A percentile compares a stretch with the other conserved stretches of the same genome.
Evolutionary conservation across 2,329 filamentous ascomycete genomes (phyloP).

Genomic region (Pseudogymnoascus sp.): DNA sequence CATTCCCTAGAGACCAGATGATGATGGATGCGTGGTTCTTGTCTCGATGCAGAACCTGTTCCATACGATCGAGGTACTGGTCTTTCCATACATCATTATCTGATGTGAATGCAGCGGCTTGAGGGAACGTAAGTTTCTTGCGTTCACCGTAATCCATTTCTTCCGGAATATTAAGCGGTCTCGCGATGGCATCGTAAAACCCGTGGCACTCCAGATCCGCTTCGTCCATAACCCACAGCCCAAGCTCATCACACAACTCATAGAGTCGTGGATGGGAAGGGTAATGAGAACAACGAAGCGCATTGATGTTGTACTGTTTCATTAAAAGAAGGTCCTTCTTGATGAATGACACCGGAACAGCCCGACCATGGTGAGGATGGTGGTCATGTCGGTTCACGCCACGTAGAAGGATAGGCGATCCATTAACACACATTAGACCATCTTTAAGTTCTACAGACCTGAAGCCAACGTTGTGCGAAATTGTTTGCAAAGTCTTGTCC

Average conservation of each 20-base stretch:
- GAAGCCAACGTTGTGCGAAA: slow-evolving; percentile 48
- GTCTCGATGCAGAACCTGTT: slow-evolving; percentile 57
- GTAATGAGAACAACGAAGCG: slow-evolving; percentile 61
- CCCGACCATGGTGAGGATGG: slow-evolving; percentile 48
- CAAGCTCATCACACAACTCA: slow-evolving; percentile 56
- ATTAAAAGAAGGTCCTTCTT: slow-evolving; percentile 55
- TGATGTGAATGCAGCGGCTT: slow-evolving; percentile 50
- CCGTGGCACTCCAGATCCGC: slow-evolving; percentile 47
- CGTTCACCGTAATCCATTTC: slow-evolving; percentile 52
- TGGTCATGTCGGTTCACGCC: slow-evolving; percentile 66
- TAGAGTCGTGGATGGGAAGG: slow-evolving; percentile 54
- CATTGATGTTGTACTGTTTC: slow-evolving; percentile 65
- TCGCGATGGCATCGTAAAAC: slow-evolving; percentile 34
- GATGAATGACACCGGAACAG: slow-evolving; percentile 48
- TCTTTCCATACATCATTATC: slow-evolving; percentile 53
- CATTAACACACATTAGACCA: slow-evolving; percentile 55
- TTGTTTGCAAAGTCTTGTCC: slow-evolving; percentile 22
- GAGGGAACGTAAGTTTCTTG: slow-evolving; percentile 46
- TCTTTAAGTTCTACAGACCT: slow-evolving; percentile 54
- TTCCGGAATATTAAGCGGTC: slow-evolving; percentile 45
- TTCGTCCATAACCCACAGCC: slow-evolving; percentile 52
- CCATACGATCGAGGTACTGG: slow-evolving; percentile 60
- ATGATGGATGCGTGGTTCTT: slow-evolving; percentile 65
- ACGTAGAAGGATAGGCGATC: slow-evolving; percentile 50
- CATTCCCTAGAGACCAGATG: slow-evolving; percentile 67